Evolutionary conservation across 108 stramenopile genomes (phyloP).

Genomic region (Cyclotella baltica): DNA sequence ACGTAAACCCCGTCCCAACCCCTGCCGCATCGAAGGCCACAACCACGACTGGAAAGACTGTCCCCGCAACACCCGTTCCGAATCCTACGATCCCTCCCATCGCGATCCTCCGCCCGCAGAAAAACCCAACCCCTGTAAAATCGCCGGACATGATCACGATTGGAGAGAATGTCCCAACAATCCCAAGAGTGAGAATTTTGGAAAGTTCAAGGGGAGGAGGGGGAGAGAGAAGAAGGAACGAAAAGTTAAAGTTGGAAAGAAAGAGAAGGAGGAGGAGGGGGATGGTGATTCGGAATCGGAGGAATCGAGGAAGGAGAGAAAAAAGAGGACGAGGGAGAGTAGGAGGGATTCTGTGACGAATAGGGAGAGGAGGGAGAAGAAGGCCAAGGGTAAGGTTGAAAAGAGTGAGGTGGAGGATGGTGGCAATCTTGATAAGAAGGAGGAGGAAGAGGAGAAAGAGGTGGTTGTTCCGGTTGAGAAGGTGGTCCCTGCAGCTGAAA

Average conservation of each 20-base stretch:
- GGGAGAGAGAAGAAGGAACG: background rate
- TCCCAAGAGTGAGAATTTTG: constrained; percentile 41
- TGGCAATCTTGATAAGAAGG: background rate
- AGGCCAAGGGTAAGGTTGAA: background rate
- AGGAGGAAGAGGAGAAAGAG: background rate
- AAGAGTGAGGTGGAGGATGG: background rate
- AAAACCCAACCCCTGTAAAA: constrained; percentile 37
- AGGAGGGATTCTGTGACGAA: background rate
- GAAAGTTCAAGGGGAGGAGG: background rate
- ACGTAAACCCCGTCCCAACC: constrained; percentile 28
- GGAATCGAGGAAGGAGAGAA: constrained; percentile 4
- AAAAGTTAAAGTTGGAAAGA: background rate
- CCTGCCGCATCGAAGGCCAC: constrained; percentile 40
- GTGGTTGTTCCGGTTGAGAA: background rate
- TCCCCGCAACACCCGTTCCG: constrained; percentile 33
- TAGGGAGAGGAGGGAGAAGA: constrained; percentile 10
- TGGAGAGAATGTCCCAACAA: constrained; percentile 41
- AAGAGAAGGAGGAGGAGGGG: background rate
- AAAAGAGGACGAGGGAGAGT: constrained; percentile 6
- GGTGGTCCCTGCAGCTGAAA: background rate
- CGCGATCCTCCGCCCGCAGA: constrained; percentile 2
- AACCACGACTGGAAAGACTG: constrained; percentile 46
- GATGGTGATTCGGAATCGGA: constrained; percentile 14
- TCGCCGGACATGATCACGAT: constrained; percentile 41
- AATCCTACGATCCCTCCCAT: constrained; percentile 11